Percentiles rank a stretch among this genome's conserved stretches.
Evolutionary conservation across 1,139 yeast species (phyloP).

Genomic region (Geotrichum candidum): DNA sequence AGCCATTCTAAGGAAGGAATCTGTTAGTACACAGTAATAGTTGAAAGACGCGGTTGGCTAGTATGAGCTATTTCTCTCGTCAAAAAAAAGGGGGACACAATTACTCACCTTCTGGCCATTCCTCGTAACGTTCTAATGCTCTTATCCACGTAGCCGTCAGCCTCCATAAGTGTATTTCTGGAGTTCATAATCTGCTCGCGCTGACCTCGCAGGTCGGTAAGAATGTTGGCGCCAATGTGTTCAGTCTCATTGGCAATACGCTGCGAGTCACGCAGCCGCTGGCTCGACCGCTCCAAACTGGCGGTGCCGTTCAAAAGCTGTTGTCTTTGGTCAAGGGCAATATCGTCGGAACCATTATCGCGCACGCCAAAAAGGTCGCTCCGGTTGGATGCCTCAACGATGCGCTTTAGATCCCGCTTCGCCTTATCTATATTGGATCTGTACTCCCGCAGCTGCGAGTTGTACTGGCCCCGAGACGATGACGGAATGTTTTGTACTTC

Average conservation of each 20-base stretch:
- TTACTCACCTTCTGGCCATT: conserved; percentile 61
- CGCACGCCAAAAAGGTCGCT: conserved; percentile 61
- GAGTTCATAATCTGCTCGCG: conserved; percentile 86
- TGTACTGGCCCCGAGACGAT: conserved; percentile 58
- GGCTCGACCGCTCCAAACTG: conserved; percentile 74
- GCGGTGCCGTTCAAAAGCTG: conserved; percentile 74
- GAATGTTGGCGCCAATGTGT: conserved; percentile 80
- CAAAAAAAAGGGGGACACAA: neutral
- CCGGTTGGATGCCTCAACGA: conserved; percentile 53
- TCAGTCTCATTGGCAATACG: conserved; percentile 92
- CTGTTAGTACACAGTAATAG: neutral
- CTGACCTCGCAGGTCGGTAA: conserved; percentile 85
- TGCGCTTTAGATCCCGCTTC: conserved; percentile 43
- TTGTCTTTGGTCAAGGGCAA: conserved; percentile 68
- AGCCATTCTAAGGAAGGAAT: conserved; percentile 51
- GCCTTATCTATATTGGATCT: conserved; percentile 54
- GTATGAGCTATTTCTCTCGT: neutral
- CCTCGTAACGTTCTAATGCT: conserved; percentile 79
- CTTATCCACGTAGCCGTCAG: conserved; percentile 89
- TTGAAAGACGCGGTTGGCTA: neutral
- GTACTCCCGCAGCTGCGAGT: conserved; percentile 65
- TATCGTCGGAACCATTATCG: conserved; percentile 38
- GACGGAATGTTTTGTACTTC: conserved; percentile 80
- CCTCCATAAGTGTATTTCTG: conserved; percentile 76
- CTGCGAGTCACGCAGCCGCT: conserved; percentile 80